Evolutionary conservation across 2,329 filamentous ascomycete species (phyloP).

Genomic region (Boeremia lycopersici): DNA sequence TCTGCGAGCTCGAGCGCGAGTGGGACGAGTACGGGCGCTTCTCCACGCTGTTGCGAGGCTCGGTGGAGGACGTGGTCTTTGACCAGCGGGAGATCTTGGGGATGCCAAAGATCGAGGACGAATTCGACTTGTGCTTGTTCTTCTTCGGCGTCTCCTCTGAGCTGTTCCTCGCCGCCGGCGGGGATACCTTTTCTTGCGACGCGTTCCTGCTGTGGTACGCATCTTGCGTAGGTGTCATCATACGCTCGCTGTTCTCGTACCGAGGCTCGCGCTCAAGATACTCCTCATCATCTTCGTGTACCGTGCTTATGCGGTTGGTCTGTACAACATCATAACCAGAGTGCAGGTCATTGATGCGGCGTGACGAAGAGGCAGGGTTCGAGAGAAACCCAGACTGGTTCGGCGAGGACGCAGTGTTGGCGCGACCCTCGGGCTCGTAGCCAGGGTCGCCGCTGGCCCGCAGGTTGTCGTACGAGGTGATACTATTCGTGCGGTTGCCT

Average conservation of each 20-base stretch:
- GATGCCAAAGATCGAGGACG: conserved; percentile 72
- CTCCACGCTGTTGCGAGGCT: conserved; percentile 70
- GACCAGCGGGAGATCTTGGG: conserved; percentile 98
- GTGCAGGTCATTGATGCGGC: conserved; percentile 52
- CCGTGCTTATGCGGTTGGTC: conserved; percentile 87
- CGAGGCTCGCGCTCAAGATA: conserved; percentile 66
- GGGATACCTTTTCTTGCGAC: conserved; percentile 56
- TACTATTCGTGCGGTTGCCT: conserved; percentile 53
- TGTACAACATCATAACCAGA: conserved; percentile 60
- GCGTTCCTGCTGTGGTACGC: conserved; percentile 46
- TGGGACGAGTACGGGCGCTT: conserved; percentile 66
- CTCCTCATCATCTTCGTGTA: conserved; percentile 80
- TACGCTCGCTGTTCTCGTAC: conserved; percentile 63
- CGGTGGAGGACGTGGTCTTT: conserved; percentile 89
- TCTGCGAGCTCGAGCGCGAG: conserved; percentile 67
- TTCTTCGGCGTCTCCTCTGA: conserved; percentile 77
- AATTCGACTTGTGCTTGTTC: conserved; percentile 87
- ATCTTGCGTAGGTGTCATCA: conserved; percentile 67
- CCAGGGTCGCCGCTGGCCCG: conserved; percentile 72
- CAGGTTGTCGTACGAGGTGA: conserved; percentile 73
- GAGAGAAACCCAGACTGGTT: conserved; percentile 80
- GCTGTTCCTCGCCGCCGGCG: conserved; percentile 61
- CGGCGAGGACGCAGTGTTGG: conserved; percentile 74
- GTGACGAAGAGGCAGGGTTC: conserved; percentile 57
- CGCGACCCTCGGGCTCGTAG: conserved; percentile 83